A percentile compares a stretch with the other conserved stretches of the same genome.
Evolutionary conservation across 2,329 filamentous ascomycete genomes (phyloP).

Genomic region (Venturia carpophila): DNA sequence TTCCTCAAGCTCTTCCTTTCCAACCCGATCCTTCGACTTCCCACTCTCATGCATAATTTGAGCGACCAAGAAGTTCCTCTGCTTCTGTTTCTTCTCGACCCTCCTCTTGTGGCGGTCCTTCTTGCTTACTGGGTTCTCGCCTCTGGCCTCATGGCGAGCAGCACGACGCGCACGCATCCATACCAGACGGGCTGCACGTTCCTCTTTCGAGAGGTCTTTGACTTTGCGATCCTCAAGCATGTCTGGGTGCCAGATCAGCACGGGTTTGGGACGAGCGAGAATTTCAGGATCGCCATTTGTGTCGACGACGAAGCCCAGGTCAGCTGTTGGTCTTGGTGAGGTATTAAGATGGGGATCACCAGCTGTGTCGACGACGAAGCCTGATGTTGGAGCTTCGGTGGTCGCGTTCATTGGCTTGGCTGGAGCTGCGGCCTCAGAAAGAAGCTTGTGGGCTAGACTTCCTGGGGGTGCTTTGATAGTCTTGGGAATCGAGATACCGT

Average conservation of each 20-base stretch:
- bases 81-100: constrained; percentile 15
- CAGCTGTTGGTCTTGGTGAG: background rate
- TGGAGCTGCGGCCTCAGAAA: background rate
- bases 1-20: constrained; percentile 14
- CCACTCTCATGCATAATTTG: constrained; percentile 1
- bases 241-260: constrained; percentile 11
- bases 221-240: constrained; percentile 14
- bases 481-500: background rate
- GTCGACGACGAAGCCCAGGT: constrained; percentile 12
- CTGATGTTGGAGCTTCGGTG: background rate
- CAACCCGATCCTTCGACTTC: background rate
- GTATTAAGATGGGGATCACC: constrained; percentile 6
- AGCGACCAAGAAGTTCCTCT: constrained; percentile 12
- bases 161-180: constrained; percentile 14
- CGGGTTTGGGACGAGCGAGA: constrained; percentile 5
- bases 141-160: constrained; percentile 2
- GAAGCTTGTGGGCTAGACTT: background rate
- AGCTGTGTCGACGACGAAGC: constrained; percentile 5
- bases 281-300: constrained; percentile 5
- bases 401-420: background rate
- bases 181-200: constrained; percentile 11
- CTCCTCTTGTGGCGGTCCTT: constrained; percentile 9
- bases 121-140: constrained; percentile 5
- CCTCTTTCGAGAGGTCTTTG: constrained; percentile 14
- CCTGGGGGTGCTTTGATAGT: background rate